These are phyloP conservation scores for Euphrasia arctica DNA, from an alignment of 305 asterid genomes.

Conservation along the genomic window DNA sequence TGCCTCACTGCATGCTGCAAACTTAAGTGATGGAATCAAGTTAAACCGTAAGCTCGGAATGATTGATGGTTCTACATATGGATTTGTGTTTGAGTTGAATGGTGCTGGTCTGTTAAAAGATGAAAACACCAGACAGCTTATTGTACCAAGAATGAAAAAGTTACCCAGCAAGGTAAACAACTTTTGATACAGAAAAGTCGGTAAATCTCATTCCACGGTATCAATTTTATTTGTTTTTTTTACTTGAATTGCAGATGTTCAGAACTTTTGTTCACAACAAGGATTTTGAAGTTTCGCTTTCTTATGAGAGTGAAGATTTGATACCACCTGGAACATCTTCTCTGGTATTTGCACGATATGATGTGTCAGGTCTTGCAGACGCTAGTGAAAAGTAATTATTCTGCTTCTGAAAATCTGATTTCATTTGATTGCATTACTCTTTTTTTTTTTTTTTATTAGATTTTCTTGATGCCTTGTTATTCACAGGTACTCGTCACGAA, in stretches of 20 bases:
- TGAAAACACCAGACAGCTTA: constrained; percentile 77
- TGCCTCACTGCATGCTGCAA: constrained; percentile 97
- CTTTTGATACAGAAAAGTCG: constrained; percentile 19
- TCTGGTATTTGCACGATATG: constrained; percentile 69
- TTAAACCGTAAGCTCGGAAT: constrained; percentile 98
- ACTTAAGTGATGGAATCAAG: constrained; percentile 97
- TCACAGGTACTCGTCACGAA: constrained; percentile 79
- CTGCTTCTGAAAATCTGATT: constrained; percentile 23
- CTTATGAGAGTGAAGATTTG: constrained; percentile 79
- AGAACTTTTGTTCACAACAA: constrained; percentile 79
- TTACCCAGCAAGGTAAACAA: constrained; percentile 84
- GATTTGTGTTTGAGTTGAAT: constrained; percentile 71
- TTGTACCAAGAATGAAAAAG: constrained; percentile 96
- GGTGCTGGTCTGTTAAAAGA: constrained; percentile 84
- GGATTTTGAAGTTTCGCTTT: constrained; percentile 91
- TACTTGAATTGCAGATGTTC: constrained; percentile 62
- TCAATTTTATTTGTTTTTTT: constrained; percentile 23
- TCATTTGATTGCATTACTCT: constrained; percentile 18
- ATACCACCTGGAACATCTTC: constrained; percentile 79
- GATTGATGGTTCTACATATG: constrained; percentile 93
- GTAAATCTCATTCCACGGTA: constrained; percentile 15
- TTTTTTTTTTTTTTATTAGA: neutral
- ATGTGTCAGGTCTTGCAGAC: constrained; percentile 80
- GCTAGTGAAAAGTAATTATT: constrained; percentile 70
- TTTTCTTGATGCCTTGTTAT: constrained; percentile 20